Evolutionary conservation across 352 stramenopile species (phyloP).

Genomic region (Phytophthora syringae): DNA sequence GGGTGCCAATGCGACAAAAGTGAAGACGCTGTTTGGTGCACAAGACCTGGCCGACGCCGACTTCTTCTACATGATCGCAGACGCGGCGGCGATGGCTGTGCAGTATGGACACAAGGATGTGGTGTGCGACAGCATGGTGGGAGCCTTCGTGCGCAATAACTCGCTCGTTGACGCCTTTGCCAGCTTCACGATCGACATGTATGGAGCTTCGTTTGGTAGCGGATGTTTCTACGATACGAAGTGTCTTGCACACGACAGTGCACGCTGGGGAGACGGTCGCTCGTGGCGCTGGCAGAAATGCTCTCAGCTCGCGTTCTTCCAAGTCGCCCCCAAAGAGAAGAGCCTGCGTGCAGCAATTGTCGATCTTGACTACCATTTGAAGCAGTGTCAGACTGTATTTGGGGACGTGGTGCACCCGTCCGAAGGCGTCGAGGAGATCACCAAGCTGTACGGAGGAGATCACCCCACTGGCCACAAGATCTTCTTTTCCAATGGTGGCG

Average conservation of each 20-base stretch:
- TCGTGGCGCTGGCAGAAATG: constrained; percentile 92
- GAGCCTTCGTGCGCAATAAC: constrained; percentile 53
- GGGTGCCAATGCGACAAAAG: constrained; percentile 52
- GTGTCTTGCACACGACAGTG: constrained; percentile 57
- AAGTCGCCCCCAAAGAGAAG: constrained; percentile 65
- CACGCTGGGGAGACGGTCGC: constrained; percentile 72
- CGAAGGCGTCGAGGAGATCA: constrained; percentile 62
- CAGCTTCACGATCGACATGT: constrained; percentile 84
- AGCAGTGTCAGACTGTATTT: constrained; percentile 83
- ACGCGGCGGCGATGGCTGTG: constrained; percentile 87
- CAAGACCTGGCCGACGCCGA: constrained; percentile 64
- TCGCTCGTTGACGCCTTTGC: constrained; percentile 74
- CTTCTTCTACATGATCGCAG: constrained; percentile 93
- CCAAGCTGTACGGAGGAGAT: constrained; percentile 77
- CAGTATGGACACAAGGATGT: constrained; percentile 89
- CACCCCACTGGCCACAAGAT: constrained; percentile 77
- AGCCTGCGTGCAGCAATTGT: constrained; percentile 75
- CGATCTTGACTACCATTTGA: constrained; percentile 77
- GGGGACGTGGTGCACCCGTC: constrained; percentile 67
- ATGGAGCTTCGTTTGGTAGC: constrained; percentile 75
- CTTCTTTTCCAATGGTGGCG: constrained; percentile 84
- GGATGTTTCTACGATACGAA: constrained; percentile 88
- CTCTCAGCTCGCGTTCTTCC: constrained; percentile 87
- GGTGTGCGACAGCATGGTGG: constrained; percentile 69
- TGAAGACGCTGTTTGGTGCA: constrained; percentile 73